phyloP scores from a whole-genome alignment of 306 rosid species.

The Boehmeria nivea region DNA sequence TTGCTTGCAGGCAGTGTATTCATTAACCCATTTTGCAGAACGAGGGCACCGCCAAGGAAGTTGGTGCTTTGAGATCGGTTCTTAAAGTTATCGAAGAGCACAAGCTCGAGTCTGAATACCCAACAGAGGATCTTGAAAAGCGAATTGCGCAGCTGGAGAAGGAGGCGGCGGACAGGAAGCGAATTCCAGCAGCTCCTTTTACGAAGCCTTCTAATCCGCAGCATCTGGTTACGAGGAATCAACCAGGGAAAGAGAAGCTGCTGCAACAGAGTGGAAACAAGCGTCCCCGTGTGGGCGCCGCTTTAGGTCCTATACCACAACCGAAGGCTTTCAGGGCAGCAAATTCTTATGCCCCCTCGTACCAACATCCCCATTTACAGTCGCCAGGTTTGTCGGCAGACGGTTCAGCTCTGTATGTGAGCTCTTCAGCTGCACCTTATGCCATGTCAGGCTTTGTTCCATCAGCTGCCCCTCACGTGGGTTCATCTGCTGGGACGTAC shows the following conservation, averaged over 20 bases:
- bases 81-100: slow-evolving; percentile 49
- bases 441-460: slow-evolving; percentile 43
- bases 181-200: slow-evolving; percentile 31
- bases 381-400: slow-evolving; percentile 48
- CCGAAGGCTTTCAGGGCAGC: slow-evolving; percentile 20
- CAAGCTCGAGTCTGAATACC: slow-evolving; percentile 63
- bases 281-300: slow-evolving; percentile 34
- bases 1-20: slow-evolving; percentile 9
- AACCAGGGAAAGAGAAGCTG: slow-evolving; percentile 19
- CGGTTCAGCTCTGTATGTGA: slow-evolving; percentile 39
- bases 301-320: slow-evolving; percentile 33
- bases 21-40: slow-evolving; percentile 39
- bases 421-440: slow-evolving; percentile 38
- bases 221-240: slow-evolving; percentile 23
- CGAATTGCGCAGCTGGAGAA: slow-evolving; percentile 52
- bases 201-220: slow-evolving; percentile 29
- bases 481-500: slow-evolving; percentile 46
- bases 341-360: slow-evolving; percentile 28
- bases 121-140: slow-evolving; percentile 45
- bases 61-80: slow-evolving; percentile 49
- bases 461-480: slow-evolving; percentile 34
- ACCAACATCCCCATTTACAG: slow-evolving; percentile 38
- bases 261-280: slow-evolving; percentile 43
- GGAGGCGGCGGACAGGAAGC: slow-evolving; percentile 38
- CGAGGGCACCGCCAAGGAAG: slow-evolving; percentile 57